Base-by-base conservation (phyloP, 306 rosid species). In the Corylus americana region DNA sequence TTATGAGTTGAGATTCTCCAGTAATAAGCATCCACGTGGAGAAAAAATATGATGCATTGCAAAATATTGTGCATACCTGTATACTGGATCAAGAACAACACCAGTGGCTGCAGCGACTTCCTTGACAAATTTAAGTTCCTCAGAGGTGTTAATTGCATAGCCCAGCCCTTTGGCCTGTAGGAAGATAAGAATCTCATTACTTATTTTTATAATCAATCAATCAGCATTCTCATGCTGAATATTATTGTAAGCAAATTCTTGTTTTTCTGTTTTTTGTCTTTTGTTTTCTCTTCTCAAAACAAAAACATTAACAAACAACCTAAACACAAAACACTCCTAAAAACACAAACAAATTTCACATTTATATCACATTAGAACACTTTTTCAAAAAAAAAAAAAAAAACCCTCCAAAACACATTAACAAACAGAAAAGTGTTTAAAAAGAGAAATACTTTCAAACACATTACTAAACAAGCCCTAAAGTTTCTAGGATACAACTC, bases 131-230 rank as follows among this genome's bases (percentile, higher is more conserved):
- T 83, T 87, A 81, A 95, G 91, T 89, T 95, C 98, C 76, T 95
- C 98, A 0, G 85, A 78, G 22, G 98, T 90, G 90, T 78, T 95
- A 58, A 95, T 87, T 70, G 98, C 98, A 76, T 95, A 95, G 79
- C 98, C 98, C 74, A 85, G 85, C 86, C 98, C 98, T 81, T 90
- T 95, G 77, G 96, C 98, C 98, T 95, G 85, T 51, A 20, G 8
- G 55, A 81, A 80, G 67, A 71, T 14, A 50, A 80, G 61, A 74
- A 73, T 42, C 55, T 11, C 49, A 73, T 73, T 80, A 78, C 63
- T 70, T 62, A 66, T n/a, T 50, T 82, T 35, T 75, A 82, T 54
- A 35, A 70, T 62, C 76, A 82, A 80, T 54, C 31, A 75, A 74
- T 62, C 69, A 67, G 20, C 53, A 82, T 53, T 17, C 70, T 57